Percentiles rank a stretch among this genome's conserved stretches.
phyloP scores from a whole-genome alignment of 2,329 filamentous ascomycete genomes.

The Aurifilum marmelostoma region DNA sequence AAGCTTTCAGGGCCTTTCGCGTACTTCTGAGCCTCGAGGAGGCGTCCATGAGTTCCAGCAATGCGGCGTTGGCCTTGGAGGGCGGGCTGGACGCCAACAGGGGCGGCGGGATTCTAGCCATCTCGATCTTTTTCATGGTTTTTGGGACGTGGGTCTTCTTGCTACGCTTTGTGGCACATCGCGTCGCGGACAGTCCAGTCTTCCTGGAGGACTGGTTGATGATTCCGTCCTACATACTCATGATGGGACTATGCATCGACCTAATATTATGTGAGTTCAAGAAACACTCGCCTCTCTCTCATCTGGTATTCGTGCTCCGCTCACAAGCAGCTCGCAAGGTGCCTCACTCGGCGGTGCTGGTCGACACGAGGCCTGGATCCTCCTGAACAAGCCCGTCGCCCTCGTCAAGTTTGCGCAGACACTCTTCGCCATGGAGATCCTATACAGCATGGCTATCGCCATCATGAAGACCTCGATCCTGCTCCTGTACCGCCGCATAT shows the following conservation, averaged over 20 bases:
- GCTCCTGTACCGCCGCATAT: constrained; percentile 15
- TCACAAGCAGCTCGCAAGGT: background rate
- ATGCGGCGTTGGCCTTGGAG: background rate
- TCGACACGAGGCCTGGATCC: constrained; percentile 7
- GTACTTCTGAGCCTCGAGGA: background rate
- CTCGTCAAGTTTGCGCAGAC: constrained; percentile 9
- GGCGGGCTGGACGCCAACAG: constrained; percentile 15
- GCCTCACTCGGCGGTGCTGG: constrained; percentile 1
- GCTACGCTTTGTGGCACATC: constrained; percentile 12
- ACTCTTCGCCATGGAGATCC: constrained; percentile 11
- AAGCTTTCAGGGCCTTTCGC: too few species aligned
- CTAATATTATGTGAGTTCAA: constrained; percentile 9
- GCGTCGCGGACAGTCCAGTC: background rate
- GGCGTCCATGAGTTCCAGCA: constrained; percentile 8
- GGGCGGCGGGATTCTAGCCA: background rate
- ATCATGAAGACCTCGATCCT: constrained; percentile 12
- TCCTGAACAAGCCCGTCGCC: background rate
- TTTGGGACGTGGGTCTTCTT: background rate
- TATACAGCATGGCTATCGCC: constrained; percentile 11
- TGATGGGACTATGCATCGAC: constrained; percentile 11
- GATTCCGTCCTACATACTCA: constrained; percentile 19
- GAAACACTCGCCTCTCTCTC: background rate
- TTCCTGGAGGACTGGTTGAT: constrained; percentile 17
- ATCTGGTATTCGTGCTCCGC: background rate
- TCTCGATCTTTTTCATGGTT: constrained; percentile 1